Conservation (phyloP, 805 yeast genomes). For the Tetrapisispora nanseiensis region DNA sequence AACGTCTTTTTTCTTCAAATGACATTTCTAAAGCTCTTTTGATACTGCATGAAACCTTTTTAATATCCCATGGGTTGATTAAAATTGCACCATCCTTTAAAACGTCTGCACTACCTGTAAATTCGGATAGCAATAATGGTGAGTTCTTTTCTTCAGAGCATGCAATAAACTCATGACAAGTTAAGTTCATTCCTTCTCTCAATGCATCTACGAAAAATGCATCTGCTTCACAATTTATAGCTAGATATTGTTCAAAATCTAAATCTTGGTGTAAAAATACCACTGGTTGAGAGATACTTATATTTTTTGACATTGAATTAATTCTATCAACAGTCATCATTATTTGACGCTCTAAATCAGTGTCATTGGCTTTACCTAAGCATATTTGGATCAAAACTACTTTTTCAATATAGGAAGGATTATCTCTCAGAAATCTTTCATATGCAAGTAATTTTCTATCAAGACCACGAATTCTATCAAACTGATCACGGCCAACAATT, state of each 20-base stretch:
- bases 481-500: slow-evolving; percentile 80
- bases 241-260: slow-evolving; percentile 81
- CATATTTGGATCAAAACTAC: slow-evolving; percentile 81
- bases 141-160: slow-evolving; percentile 64
- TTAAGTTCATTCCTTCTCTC: slow-evolving; percentile 94
- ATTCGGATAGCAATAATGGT: slow-evolving; percentile 81
- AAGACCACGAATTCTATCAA: slow-evolving; percentile 80
- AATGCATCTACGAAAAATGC: slow-evolving; percentile 79
- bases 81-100: slow-evolving; percentile 60
- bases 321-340: slow-evolving; percentile 75
- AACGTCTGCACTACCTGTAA: slow-evolving; percentile 86
- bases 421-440: slow-evolving; percentile 59
- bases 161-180: slow-evolving; percentile 87
- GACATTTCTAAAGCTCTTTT: slow-evolving; percentile 57
- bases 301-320: slow-evolving; percentile 63
- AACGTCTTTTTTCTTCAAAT: slow-evolving; percentile 41
- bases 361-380: slow-evolving; percentile 46
- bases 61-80: slow-evolving; percentile 86
- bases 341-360: slow-evolving; percentile 62
- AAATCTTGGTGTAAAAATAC: slow-evolving; percentile 82
- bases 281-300: slow-evolving; percentile 73
- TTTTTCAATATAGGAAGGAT: slow-evolving; percentile 60
- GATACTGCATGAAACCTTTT: slow-evolving; percentile 54
- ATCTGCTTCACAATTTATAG: slow-evolving; percentile 77
- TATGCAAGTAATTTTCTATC: slow-evolving; percentile 81